phyloP scores from a whole-genome alignment of 2,329 filamentous ascomycete genomes.

The Ceratocystis papillata region DNA sequence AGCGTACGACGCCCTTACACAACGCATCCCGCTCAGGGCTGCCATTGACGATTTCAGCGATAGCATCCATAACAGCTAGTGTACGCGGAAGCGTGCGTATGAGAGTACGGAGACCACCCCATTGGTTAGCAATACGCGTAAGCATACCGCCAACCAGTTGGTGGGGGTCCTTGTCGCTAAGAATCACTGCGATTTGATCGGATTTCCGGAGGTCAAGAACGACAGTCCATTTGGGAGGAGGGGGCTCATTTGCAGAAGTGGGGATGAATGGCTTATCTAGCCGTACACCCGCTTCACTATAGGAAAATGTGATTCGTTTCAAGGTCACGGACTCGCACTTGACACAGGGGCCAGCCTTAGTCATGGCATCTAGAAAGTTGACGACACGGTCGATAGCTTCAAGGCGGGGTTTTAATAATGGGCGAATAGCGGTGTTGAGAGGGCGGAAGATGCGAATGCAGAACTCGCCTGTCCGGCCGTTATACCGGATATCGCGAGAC shows the following conservation, averaged over 20 bases:
- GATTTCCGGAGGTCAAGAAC: slow-evolving; percentile 46
- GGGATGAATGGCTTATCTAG: slow-evolving; percentile 12
- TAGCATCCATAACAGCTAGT: slow-evolving; percentile 51
- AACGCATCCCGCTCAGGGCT: slow-evolving; percentile 38
- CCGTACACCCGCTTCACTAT: slow-evolving; percentile 35
- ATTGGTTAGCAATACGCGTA: slow-evolving; percentile 46
- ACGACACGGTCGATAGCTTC: slow-evolving; percentile 60
- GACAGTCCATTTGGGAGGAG: slow-evolving; percentile 39
- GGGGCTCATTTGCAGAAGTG: neutral
- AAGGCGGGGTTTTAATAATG: slow-evolving; percentile 48
- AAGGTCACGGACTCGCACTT: slow-evolving; percentile 50
- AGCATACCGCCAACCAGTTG: slow-evolving; percentile 51
- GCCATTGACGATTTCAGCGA: slow-evolving; percentile 49
- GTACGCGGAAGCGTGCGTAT: slow-evolving; percentile 48
- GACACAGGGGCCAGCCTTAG: slow-evolving; percentile 44
- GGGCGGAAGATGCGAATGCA: slow-evolving; percentile 48
- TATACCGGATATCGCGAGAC: slow-evolving; percentile 54
- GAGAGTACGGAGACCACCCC: slow-evolving; percentile 42
- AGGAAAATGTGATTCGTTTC: slow-evolving; percentile 56
- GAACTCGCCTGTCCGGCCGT: slow-evolving; percentile 49
- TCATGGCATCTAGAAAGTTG: slow-evolving; percentile 56
- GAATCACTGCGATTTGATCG: slow-evolving; percentile 30
- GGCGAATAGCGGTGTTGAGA: slow-evolving; percentile 49
- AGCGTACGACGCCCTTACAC: slow-evolving; percentile 39
- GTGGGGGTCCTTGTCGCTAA: slow-evolving; percentile 54